These are phyloP conservation scores for Violaceomyces palustris DNA, from an alignment of 1,284 basidiomycete genomes.

Conservation along the genomic window DNA sequence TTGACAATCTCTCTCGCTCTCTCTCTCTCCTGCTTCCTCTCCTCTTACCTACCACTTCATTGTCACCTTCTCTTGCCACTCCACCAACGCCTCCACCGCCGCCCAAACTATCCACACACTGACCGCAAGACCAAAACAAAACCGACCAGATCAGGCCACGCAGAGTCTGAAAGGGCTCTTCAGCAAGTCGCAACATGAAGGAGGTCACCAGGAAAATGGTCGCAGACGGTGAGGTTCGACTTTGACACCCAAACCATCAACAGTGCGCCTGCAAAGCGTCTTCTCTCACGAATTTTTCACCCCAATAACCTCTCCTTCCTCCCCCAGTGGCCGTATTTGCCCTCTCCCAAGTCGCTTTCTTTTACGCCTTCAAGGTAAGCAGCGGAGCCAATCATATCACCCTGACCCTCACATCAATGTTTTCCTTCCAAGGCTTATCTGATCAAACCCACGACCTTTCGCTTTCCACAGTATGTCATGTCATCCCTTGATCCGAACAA, in stretches of 20 bases:
- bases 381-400: background rate
- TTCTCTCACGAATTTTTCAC: too few species aligned
- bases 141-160: conserved; percentile 3
- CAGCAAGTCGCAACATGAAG: conserved; percentile 45
- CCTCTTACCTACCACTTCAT: too few species aligned
- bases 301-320: too few species aligned
- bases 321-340: conserved; percentile 42
- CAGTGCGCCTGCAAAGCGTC: too few species aligned
- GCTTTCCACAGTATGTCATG: conserved; percentile 46
- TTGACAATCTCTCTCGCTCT: too few species aligned
- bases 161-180: background rate
- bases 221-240: conserved; percentile 21
- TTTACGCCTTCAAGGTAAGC: conserved; percentile 52
- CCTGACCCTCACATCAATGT: background rate
- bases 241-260: background rate
- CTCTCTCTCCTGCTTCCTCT: too few species aligned
- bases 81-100: background rate
- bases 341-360: conserved; percentile 52
- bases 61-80: too few species aligned
- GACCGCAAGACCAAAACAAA: conserved; percentile 3
- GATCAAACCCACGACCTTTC: too few species aligned
- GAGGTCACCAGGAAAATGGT: conserved; percentile 46
- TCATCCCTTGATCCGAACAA: conserved; percentile 52
- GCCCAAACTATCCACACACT: background rate
- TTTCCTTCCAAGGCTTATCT: background rate